Evolutionary conservation across 768 basidiomycete genomes (phyloP).

Genomic region (Dictyophora rubrovolvata): DNA sequence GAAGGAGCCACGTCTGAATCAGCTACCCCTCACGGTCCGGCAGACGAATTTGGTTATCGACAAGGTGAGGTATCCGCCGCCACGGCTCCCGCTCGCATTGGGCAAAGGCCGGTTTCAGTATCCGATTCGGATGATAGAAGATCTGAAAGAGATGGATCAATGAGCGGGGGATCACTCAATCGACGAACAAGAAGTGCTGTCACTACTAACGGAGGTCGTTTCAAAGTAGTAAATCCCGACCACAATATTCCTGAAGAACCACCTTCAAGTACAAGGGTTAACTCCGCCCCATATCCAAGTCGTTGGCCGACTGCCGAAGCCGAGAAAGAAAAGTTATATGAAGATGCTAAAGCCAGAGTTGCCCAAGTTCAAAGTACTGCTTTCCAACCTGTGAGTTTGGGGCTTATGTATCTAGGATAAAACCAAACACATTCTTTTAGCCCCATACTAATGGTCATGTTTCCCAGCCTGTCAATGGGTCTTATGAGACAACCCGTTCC

Average conservation of each 20-base stretch:
- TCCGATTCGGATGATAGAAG: neutral
- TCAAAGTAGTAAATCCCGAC: slow-evolving; percentile 1
- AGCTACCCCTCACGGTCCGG: neutral
- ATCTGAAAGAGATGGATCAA: neutral
- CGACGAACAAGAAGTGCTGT: neutral
- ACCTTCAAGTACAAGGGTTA: neutral
- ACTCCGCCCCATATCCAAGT: slow-evolving; percentile 2
- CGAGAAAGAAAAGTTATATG: slow-evolving; percentile 64
- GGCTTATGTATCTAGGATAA: neutral
- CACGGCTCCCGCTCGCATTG: neutral
- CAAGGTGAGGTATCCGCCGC: neutral
- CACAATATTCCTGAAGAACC: slow-evolving; percentile 7
- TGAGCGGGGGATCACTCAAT: neutral
- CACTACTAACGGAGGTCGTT: neutral
- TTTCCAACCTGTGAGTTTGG: neutral
- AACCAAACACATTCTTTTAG: neutral
- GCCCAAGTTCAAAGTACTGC: slow-evolving; percentile 22
- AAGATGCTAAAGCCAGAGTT: slow-evolving; percentile 59
- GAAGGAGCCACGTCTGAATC: neutral
- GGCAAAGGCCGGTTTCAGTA: neutral
- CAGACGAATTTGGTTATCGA: slow-evolving; percentile 2
- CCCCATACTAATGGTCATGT: neutral
- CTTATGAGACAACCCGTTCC: neutral
- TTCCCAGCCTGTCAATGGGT: neutral
- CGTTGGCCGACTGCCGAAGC: slow-evolving; percentile 64